phyloP scores from a whole-genome alignment of 805 yeast species.

The Lipomyces spencermartinsiae region DNA sequence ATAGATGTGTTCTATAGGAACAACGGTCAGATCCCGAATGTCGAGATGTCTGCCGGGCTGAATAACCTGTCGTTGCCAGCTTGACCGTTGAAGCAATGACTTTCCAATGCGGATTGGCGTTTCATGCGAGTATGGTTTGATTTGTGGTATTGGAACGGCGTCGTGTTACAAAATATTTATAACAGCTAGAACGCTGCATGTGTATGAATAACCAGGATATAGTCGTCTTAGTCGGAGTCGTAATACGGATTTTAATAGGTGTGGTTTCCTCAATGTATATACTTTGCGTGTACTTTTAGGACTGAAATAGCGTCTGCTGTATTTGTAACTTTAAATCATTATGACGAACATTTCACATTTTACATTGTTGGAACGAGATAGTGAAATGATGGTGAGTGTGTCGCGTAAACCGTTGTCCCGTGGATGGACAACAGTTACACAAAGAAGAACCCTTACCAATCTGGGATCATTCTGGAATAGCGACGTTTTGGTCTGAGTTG shows the following conservation, averaged over 20 bases:
- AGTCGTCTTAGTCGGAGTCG: neutral
- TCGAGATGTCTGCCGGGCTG: neutral
- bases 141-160: neutral
- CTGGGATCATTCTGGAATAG: too few species aligned
- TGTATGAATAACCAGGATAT: neutral
- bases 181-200: neutral
- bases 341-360: neutral
- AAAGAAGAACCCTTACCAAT: too few species aligned
- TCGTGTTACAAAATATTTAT: neutral
- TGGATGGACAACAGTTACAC: too few species aligned
- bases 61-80: neutral
- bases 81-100: neutral
- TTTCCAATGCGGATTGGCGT: neutral
- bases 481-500: too few species aligned
- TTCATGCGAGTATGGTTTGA: neutral
- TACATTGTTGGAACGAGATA: neutral
- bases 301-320: neutral
- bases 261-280: neutral
- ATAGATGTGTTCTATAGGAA: conserved; percentile 9
- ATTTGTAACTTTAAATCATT: too few species aligned
- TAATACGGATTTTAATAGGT: neutral
- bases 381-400: neutral
- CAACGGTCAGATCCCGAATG: neutral
- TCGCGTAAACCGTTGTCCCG: too few species aligned
- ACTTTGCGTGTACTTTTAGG: neutral